Evolutionary conservation across 305 asterid genomes (phyloP).

Genomic region (Fraxinus nigra): DNA sequence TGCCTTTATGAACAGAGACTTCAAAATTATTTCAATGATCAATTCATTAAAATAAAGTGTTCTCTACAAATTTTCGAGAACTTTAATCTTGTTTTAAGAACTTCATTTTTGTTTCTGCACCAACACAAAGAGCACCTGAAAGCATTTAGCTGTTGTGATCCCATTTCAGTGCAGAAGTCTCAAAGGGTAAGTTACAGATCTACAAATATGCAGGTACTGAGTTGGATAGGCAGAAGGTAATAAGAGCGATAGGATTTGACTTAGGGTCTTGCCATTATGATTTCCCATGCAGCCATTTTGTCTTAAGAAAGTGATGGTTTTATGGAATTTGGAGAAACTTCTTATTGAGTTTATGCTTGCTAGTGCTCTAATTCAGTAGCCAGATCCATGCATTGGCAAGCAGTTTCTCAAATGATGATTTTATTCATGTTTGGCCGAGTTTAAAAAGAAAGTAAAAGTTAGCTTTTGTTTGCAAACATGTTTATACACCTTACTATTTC

Average conservation of each 20-base stretch:
- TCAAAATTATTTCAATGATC: not conserved
- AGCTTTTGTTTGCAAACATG: not conserved
- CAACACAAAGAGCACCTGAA: slow-evolving; percentile 9
- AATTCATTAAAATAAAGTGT: not conserved
- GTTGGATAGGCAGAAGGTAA: not conserved
- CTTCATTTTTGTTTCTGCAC: not conserved
- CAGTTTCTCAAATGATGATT: not conserved
- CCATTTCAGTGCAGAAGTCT: not conserved
- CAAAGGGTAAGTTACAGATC: not conserved
- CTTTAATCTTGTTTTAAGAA: not conserved
- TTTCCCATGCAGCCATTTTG: slow-evolving; percentile 45
- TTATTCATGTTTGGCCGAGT: not conserved
- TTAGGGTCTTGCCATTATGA: slow-evolving; percentile 25
- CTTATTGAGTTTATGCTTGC: not conserved
- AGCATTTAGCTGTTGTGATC: slow-evolving; percentile 28
- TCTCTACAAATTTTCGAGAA: not conserved
- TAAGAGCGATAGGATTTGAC: not conserved
- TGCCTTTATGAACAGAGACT: not conserved
- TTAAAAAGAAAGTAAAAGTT: not conserved
- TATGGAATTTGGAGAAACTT: not conserved
- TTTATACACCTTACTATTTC: not conserved
- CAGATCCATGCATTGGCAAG: not conserved
- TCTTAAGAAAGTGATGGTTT: not conserved
- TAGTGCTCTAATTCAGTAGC: not conserved
- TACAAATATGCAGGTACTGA: not conserved